Conservation (phyloP, 2,329 filamentous ascomycete genomes). For the Dothiorella sarmentorum region DNA sequence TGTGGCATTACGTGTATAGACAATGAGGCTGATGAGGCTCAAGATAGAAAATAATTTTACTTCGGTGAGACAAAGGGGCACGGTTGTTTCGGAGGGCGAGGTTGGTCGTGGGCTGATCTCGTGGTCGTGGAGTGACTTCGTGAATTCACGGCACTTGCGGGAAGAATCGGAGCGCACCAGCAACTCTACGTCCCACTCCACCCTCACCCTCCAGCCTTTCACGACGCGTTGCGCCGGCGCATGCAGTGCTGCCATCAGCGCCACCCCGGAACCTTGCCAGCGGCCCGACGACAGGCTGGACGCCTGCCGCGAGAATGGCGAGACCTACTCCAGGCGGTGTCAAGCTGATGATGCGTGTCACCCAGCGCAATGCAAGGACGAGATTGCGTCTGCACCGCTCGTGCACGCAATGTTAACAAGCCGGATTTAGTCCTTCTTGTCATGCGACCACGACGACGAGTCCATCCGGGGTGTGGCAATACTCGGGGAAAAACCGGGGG, state of each 20-base stretch:
- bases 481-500: not conserved
- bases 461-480: not conserved
- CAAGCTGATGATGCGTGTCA: conserved; percentile 7
- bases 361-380: not conserved
- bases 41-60: not conserved
- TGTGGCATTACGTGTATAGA: not conserved
- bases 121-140: not conserved
- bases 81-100: not conserved
- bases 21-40: conserved; percentile 2
- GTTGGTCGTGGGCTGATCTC: not conserved
- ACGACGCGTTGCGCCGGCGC: not conserved
- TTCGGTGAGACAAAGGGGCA: conserved; percentile 3
- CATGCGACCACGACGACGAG: not conserved
- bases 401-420: not conserved
- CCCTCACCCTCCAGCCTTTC: not conserved
- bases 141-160: not conserved
- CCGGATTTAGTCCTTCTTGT: not conserved
- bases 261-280: not conserved
- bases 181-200: not conserved
- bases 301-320: not conserved
- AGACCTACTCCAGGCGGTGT: conserved; percentile 1
- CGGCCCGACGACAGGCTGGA: not conserved
- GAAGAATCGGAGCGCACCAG: not conserved
- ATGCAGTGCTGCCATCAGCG: not conserved
- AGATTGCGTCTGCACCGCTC: conserved; percentile 7